Evolutionary conservation across 208 protist genomes (phyloP).

Genomic region (Leishmania mexicana): DNA sequence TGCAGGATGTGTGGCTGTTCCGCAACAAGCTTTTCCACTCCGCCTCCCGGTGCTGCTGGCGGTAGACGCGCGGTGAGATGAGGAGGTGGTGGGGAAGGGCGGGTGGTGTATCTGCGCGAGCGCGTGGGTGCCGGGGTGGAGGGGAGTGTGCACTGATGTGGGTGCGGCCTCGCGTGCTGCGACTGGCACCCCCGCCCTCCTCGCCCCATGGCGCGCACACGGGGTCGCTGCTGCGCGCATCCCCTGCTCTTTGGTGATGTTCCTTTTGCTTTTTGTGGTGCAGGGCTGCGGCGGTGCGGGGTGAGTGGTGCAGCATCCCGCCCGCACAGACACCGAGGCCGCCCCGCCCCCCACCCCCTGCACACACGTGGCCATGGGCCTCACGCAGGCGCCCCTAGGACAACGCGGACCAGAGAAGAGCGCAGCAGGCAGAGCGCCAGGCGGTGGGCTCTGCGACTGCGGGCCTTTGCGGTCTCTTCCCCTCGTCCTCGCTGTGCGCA

Average conservation of each 20-base stretch:
- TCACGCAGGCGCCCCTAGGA: too few relatives aligned
- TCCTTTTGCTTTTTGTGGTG: neutral
- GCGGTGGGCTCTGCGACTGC: too few relatives aligned
- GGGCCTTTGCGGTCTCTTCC: too few relatives aligned
- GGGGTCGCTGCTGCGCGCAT: neutral
- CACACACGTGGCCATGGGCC: neutral
- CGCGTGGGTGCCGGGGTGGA: neutral
- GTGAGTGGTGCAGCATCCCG: neutral
- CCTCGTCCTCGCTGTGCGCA: neutral
- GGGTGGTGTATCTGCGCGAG: neutral
- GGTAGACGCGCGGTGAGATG: constrained; percentile 12
- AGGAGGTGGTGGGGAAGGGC: neutral
- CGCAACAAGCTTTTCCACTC: constrained; percentile 76
- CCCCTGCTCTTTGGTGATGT: neutral
- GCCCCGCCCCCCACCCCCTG: too few relatives aligned
- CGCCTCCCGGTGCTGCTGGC: constrained; percentile 63
- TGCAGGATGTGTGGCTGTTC: constrained; percentile 77
- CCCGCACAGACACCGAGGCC: neutral
- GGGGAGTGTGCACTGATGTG: neutral
- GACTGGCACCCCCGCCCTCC: neutral
- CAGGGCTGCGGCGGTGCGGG: neutral
- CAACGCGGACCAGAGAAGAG: too few relatives aligned
- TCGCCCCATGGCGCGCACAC: neutral
- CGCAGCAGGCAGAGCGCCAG: too few relatives aligned
- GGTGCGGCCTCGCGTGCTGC: neutral